These are phyloP conservation scores for Neurospora tetrasperma DNA, from an alignment of 495 filamentous ascomycete genomes.

Conservation along the genomic window DNA sequence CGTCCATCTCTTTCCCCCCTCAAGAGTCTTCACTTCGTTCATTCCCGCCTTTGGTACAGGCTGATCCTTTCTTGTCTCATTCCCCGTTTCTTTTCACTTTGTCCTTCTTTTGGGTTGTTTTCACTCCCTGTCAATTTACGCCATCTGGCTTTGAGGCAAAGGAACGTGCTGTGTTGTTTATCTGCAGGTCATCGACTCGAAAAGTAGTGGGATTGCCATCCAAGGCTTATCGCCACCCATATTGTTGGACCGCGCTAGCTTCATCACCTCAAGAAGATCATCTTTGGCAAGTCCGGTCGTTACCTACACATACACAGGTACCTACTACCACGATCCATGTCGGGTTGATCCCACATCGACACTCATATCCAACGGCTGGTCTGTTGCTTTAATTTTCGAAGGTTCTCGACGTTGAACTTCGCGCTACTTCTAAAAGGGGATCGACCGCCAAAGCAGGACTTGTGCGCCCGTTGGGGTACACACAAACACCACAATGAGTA, in stretches of 20 bases:
- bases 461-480: conserved; percentile 6
- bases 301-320: conserved; percentile 4
- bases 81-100: not conserved
- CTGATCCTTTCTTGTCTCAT: not conserved
- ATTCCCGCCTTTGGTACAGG: not conserved
- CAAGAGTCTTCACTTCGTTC: not conserved
- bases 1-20: not conserved
- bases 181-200: not conserved
- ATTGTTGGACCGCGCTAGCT: not conserved
- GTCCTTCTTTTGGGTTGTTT: not conserved
- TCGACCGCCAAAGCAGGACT: conserved; percentile 6
- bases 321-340: conserved; percentile 9
- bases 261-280: not conserved
- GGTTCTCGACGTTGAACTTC: conserved; percentile 4
- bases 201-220: not conserved
- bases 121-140: not conserved
- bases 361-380: conserved; percentile 24
- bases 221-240: not conserved
- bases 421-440: not conserved
- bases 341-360: conserved; percentile 26
- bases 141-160: not conserved
- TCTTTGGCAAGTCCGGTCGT: conserved; percentile 5
- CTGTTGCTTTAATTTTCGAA: conserved; percentile 15
- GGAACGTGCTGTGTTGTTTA: not conserved
- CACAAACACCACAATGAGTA: conserved; percentile 28